Evolutionary conservation across 495 filamentous ascomycete genomes (phyloP), one percentile per base, ranked within the genome.

Genomic region (Neurospora hispaniola): DNA sequence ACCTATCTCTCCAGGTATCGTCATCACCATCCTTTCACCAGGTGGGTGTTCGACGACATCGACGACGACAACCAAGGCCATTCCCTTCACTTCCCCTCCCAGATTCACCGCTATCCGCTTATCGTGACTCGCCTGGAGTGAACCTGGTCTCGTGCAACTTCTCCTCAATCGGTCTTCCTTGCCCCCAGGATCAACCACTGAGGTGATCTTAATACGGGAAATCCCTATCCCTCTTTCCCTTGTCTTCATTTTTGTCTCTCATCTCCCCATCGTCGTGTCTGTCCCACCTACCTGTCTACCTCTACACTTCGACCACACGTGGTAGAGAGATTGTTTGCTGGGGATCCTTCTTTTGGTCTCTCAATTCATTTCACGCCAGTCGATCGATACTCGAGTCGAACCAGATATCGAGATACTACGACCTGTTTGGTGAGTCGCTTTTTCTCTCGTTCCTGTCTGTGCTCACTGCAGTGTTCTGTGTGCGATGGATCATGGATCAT

Each of bases 351-450:
- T 27, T 27, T 54, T 27, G 9, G 46, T 14, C 48, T 18, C 14
- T 62, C 54, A 62, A 18, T 62, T 35, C 23, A 62, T 62, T 62
- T 35, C 54, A 62, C 54, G 54, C 54, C 54, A 35, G 54, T 66
- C 54, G 54, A 66, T 66, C 54, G 54, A 10, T 35, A 66, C 35
- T 66, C 54, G 6, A 66, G 54, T 18, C 54, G 27, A 38, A 66
- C 54, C 54, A 18, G 54, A 66, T 16, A 7, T 35, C 54, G 54
- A 66, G 14, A 66, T 66, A 38, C 66, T 38, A 6, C 46, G 44
- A 40, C 43, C 18, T 74, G 70, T 74, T 41, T 74, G 44, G 76
- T 76, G 18, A 74, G 74, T 73, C 5, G 18, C 18, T 10, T 4
- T 12, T 12, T 70, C 16, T 39, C 14, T 62, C 20, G 43, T 20